Evolutionary conservation across 1,139 yeast genomes (phyloP).

Genomic region (Kodamaea fungicola): DNA sequence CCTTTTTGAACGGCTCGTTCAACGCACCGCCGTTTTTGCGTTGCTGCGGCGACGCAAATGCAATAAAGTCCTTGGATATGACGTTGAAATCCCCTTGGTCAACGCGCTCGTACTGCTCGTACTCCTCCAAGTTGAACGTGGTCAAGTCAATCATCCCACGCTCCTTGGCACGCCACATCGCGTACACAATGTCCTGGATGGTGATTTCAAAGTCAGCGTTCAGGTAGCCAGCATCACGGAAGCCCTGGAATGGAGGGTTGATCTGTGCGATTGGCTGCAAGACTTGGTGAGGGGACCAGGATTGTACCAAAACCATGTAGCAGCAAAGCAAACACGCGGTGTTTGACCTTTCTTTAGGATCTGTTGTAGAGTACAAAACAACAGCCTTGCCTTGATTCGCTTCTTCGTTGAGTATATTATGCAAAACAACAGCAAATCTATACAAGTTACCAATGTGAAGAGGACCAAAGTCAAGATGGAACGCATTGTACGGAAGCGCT

Average conservation of each 20-base stretch:
- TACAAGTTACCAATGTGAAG: constrained; percentile 88
- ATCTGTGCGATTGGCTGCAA: constrained; percentile 90
- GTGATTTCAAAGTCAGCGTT: constrained; percentile 91
- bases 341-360: constrained; percentile 80
- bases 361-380: constrained; percentile 81
- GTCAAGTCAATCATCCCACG: constrained; percentile 84
- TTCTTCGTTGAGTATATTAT: constrained; percentile 84
- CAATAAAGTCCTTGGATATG: constrained; percentile 88
- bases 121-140: constrained; percentile 85
- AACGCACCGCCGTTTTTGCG: constrained; percentile 43
- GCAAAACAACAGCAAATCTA: constrained; percentile 91
- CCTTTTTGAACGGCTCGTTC: constrained; percentile 76
- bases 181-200: constrained; percentile 92
- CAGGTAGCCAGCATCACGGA: constrained; percentile 96
- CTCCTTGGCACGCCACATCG: constrained; percentile 98
- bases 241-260: constrained; percentile 91
- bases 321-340: constrained; percentile 94
- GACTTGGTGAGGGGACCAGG: constrained; percentile 98
- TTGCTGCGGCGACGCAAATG: constrained; percentile 96
- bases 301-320: constrained; percentile 91
- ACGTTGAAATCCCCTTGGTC: constrained; percentile 97
- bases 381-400: constrained; percentile 84
- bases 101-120: constrained; percentile 90
- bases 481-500: constrained; percentile 84
- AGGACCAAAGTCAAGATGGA: constrained; percentile 96